phyloP scores from a whole-genome alignment of 495 filamentous ascomycete species.

The Physcia stellaris region DNA sequence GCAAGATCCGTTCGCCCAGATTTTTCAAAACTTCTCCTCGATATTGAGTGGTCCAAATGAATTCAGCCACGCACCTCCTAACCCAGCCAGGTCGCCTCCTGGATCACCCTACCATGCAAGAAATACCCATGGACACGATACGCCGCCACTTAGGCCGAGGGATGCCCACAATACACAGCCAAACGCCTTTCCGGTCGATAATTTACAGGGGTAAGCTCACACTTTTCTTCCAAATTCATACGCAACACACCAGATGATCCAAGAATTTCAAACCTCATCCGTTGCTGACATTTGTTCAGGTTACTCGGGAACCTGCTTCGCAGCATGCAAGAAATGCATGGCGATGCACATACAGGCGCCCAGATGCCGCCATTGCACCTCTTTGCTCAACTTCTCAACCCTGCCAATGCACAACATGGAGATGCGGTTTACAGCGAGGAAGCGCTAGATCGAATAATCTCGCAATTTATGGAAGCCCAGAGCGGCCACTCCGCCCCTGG shows the following conservation, averaged over 20 bases:
- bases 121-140: neutral
- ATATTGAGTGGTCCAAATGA: neutral
- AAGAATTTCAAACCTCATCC: too few species aligned
- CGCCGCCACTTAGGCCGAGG: neutral
- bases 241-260: too few species aligned
- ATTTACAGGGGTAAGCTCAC: constrained; percentile 3
- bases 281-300: too few species aligned
- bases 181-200: too few species aligned
- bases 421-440: constrained; percentile 91
- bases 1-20: constrained; percentile 10
- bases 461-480: constrained; percentile 73
- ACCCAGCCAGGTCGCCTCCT: neutral
- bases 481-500: constrained; percentile 63
- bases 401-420: constrained; percentile 43
- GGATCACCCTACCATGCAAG: neutral
- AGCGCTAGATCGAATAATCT: constrained; percentile 77
- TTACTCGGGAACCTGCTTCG: too few species aligned
- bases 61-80: neutral
- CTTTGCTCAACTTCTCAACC: constrained; percentile 42
- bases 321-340: too few species aligned
- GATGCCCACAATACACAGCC: too few species aligned
- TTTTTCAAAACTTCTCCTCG: constrained; percentile 8
- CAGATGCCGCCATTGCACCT: constrained; percentile 21
- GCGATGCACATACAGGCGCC: too few species aligned
- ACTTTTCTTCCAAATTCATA: too few species aligned